Base-by-base conservation (phyloP, 2,329 filamentous ascomycete genomes). In the Chaetomium olivaceum region DNA sequence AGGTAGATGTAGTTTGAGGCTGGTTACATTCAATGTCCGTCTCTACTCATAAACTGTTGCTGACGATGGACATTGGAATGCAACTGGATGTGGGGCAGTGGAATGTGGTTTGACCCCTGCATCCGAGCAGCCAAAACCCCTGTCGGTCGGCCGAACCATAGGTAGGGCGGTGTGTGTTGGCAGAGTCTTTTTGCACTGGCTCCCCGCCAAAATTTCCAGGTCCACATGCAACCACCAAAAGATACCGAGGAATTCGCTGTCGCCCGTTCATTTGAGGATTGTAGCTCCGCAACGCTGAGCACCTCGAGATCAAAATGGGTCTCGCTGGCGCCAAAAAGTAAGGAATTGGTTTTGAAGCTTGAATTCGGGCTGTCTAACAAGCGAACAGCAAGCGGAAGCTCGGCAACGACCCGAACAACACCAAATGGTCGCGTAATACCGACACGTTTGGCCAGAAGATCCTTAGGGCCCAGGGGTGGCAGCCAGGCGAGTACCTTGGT, bases 341-440 rank as follows among this genome's bases (percentile, higher is more conserved):
- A 76, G 78, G 69, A 61, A 12, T 29, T 25, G 33, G 46, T 21
- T 29, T 14, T n/a, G n/a, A 31, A 29, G 7, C 0, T 31, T 31
- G 27, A 50, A 68, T 51, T 65, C 72, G 62, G 67, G 23, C 43
- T 58, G n/a, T 25, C 67, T 71, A 21, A 70, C 67, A 5, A 21
- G 7, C 4, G 23, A 7, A 69, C 60, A 80, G 76, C 68, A 77
- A 75, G 71, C 83, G 83, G 57, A 96, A 94, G 80, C 88, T 98
- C 75, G 90, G 90, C 71, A 85, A 90, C 76, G 95, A 99, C 79
- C 95, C 95, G 8, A 97, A 98, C 80, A 99, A 98, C 78, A 97
- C 92, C 57, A 88, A 87, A 83, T 99, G 95, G 95, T 89, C 90
- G 64, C 89, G 89, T 73, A 90, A 93, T 76, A 91, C 90, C 70